phyloP scores from a whole-genome alignment of 2,329 filamentous ascomycete genomes.

The Nemania sp. region DNA sequence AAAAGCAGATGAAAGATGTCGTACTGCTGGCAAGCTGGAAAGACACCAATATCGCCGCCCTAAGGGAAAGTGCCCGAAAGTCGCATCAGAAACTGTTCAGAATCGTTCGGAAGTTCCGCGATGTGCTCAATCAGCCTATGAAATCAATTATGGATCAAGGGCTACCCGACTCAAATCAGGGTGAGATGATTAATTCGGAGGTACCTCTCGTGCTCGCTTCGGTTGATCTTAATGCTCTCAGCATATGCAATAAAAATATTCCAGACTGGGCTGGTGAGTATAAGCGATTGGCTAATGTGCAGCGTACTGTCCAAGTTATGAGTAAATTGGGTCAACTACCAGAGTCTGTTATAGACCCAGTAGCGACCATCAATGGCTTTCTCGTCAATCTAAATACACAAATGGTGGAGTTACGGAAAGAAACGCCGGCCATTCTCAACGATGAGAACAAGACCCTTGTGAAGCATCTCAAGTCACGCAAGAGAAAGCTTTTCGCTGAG shows the following conservation, averaged over 20 bases:
- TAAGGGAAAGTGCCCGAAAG: slow-evolving; percentile 84
- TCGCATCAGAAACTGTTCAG: slow-evolving; percentile 93
- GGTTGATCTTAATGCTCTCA: slow-evolving; percentile 41
- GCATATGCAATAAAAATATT: slow-evolving; percentile 41
- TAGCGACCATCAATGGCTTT: slow-evolving; percentile 67
- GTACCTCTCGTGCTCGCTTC: slow-evolving; percentile 33
- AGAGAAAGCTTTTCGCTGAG: slow-evolving; percentile 88
- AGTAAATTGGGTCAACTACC: slow-evolving; percentile 59
- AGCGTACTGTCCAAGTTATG: slow-evolving; percentile 76
- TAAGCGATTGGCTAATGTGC: slow-evolving; percentile 71
- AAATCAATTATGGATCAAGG: slow-evolving; percentile 64
- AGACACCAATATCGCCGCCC: slow-evolving; percentile 88
- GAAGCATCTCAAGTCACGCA: slow-evolving; percentile 88
- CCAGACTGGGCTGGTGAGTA: slow-evolving; percentile 51
- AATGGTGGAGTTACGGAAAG: slow-evolving; percentile 75
- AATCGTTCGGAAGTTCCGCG: slow-evolving; percentile 86
- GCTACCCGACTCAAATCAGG: slow-evolving; percentile 54
- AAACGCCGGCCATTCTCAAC: slow-evolving; percentile 78
- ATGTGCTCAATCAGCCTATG: slow-evolving; percentile 75
- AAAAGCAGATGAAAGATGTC: slow-evolving; percentile 92
- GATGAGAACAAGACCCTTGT: slow-evolving; percentile 84
- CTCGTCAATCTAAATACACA: slow-evolving; percentile 68
- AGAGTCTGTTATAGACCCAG: slow-evolving; percentile 56
- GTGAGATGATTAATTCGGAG: slow-evolving; percentile 14
- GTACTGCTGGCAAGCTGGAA: slow-evolving; percentile 95